Base-by-base conservation (phyloP, 192 early-diverging fungal species). In the Mortierella claussenii region DNA sequence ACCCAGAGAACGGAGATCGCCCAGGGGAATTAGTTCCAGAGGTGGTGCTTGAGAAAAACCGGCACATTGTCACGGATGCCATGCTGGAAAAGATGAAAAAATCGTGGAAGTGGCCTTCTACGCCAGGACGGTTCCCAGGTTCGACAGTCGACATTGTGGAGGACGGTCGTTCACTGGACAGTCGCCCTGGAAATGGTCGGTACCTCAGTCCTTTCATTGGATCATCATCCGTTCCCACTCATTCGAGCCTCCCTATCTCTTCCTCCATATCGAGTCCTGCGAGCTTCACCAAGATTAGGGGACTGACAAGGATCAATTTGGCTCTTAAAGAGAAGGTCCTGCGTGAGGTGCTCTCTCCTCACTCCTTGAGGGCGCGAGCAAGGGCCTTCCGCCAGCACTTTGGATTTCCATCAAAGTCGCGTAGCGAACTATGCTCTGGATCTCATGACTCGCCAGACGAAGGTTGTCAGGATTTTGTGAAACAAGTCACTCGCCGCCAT, bases 31-130 rank as follows among this genome's bases (percentile, higher is more conserved):
- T 53, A n/a, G 87, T 90, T 9, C 94, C 93, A 4, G 87, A 92
- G 79, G 92, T 98, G 10, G 85, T 95, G 18, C 81, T 98, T 28
- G 94, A 98, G 64, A 89, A 97, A 65, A 97, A 98, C 58, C 79
- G 90, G 53, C 96, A 95, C 60, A 87, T 97, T n/a, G 78, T 98
- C 47, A 87, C 88, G 23, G 82, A 87, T 61, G 90, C 90, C 71
- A 81, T 91, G 74, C 79, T 86, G 20, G 71, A 80, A 65, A 81
- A 81, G 51, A 76, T 79, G 68, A 74, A 73, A 55, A 67, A 68
- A 43, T 62, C 79, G 27, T 66, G 79, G 69, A 58, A 80, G 24
- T 74, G 79, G 70, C 69, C 60, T 10, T 80, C 79, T 13, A 70
- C 69, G 3, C 68, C 68, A 11, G 67, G 63, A 30, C 37, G 57